Evolutionary conservation across 1,139 yeast genomes (phyloP).

Genomic region (Pichia sp.): DNA sequence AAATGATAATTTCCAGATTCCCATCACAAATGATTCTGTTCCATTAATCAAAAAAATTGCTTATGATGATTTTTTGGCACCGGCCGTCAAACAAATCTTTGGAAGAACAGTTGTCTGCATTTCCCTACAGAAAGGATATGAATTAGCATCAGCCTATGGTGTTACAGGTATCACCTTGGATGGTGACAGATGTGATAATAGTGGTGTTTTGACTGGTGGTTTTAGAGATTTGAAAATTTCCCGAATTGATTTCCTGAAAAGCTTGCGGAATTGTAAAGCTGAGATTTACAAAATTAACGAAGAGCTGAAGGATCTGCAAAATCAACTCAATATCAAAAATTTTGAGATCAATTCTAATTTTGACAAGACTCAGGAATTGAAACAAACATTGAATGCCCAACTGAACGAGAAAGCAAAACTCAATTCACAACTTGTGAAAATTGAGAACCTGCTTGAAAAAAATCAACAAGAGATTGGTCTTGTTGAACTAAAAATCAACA

Average conservation of each 20-base stretch:
- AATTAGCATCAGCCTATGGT: slow-evolving; percentile 52
- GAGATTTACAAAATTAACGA: slow-evolving; percentile 32
- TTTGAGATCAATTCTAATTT: slow-evolving; percentile 41
- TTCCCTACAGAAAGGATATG: slow-evolving; percentile 61
- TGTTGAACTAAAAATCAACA: slow-evolving; percentile 24
- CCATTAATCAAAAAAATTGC: slow-evolving; percentile 72
- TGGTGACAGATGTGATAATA: slow-evolving; percentile 82
- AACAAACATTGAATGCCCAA: slow-evolving; percentile 33
- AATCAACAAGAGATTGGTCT: slow-evolving; percentile 35
- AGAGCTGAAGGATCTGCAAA: slow-evolving; percentile 33
- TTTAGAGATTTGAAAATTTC: slow-evolving; percentile 63
- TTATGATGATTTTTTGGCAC: slow-evolving; percentile 43
- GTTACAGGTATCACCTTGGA: slow-evolving; percentile 80
- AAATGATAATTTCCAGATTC: slow-evolving; percentile 35
- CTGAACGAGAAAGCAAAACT: slow-evolving; percentile 37
- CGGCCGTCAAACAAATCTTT: slow-evolving; percentile 72
- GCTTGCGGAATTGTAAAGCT: slow-evolving; percentile 42
- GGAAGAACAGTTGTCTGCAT: slow-evolving; percentile 74
- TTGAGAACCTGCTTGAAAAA: slow-evolving; percentile 34
- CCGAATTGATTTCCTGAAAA: slow-evolving; percentile 60
- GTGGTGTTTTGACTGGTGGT: slow-evolving; percentile 88
- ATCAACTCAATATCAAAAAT: slow-evolving; percentile 35
- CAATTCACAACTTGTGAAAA: slow-evolving; percentile 33
- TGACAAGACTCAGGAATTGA: slow-evolving; percentile 33
- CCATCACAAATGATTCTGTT: slow-evolving; percentile 51